Evolutionary conservation across 1,139 yeast species (phyloP).

Genomic region (Kodamaea ohmeri): DNA sequence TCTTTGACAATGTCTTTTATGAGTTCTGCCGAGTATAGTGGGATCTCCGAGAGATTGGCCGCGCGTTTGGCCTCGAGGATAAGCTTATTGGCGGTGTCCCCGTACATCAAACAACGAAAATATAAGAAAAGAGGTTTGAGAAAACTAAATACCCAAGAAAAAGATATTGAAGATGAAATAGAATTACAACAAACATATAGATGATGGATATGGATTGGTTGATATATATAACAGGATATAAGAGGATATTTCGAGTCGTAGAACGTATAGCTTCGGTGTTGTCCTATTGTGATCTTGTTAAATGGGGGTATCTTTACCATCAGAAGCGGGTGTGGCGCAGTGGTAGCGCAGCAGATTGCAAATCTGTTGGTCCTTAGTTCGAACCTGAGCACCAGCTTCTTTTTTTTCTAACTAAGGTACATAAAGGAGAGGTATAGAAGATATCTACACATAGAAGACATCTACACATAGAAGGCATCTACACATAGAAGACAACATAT

Average conservation of each 20-base stretch:
- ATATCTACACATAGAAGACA: no score
- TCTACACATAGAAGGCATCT: no score
- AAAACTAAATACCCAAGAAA: neutral
- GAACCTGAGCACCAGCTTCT: constrained; percentile 46
- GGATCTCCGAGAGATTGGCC: constrained; percentile 60
- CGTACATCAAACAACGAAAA: constrained; percentile 61
- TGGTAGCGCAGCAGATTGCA: constrained; percentile 58
- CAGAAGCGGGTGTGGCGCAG: constrained; percentile 50
- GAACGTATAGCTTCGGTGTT: no score
- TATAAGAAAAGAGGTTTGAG: neutral
- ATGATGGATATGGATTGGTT: no score
- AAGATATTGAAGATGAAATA: neutral
- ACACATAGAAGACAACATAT: no score
- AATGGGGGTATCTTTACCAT: neutral
- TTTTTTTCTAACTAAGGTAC: constrained; percentile 5
- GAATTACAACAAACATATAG: no score
- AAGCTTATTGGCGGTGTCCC: constrained; percentile 80
- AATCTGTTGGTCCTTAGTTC: constrained; percentile 56
- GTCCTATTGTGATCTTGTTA: neutral
- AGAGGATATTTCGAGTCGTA: no score
- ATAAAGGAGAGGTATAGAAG: neutral
- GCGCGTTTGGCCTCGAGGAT: constrained; percentile 83
- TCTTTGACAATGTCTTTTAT: constrained; percentile 64
- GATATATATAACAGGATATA: no score
- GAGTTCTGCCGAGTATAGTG: constrained; percentile 74